Evolutionary conservation across 768 basidiomycete genomes (phyloP).

Genomic region (Boletus sp.): DNA sequence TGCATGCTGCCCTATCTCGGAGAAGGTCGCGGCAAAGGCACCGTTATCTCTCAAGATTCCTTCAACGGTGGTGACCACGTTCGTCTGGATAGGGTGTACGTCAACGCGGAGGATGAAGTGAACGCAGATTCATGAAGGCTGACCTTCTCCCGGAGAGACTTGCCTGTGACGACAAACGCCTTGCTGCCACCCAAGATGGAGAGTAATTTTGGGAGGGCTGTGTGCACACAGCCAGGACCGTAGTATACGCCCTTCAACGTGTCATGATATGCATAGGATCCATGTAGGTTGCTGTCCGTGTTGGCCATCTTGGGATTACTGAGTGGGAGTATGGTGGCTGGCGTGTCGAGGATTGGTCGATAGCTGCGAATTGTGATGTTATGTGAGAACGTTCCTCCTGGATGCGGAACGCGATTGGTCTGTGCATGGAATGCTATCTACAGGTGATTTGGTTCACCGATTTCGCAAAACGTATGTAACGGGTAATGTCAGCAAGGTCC

Average conservation of each 20-base stretch:
- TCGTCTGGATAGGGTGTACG: conserved; percentile 21
- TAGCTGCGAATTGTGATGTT: not conserved
- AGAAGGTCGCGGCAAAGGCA: conserved; percentile 68
- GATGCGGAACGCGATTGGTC: not conserved
- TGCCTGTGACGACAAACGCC: conserved; percentile 71
- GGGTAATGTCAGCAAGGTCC: not conserved
- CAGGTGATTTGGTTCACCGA: conserved; percentile 4
- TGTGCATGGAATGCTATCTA: conserved; percentile 1
- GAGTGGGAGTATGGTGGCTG: too few relatives aligned
- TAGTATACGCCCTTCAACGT: conserved; percentile 68
- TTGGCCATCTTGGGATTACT: conserved; percentile 7
- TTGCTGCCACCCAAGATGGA: conserved; percentile 52
- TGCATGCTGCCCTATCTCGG: conserved; percentile 68
- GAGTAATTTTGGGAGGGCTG: conserved; percentile 63
- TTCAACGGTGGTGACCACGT: conserved; percentile 24
- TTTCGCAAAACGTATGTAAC: conserved; percentile 4
- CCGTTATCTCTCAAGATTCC: conserved; percentile 50
- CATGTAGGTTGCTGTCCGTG: conserved; percentile 27
- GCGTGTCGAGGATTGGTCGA: conserved; percentile 7
- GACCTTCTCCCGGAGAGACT: conserved; percentile 61
- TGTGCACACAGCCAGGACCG: conserved; percentile 63
- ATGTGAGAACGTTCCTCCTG: conserved; percentile 3
- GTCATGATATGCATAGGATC: conserved; percentile 66
- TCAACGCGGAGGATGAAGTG: conserved; percentile 4
- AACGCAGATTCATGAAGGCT: not conserved